phyloP scores from a whole-genome alignment of 2,329 filamentous ascomycete genomes.

The Verticillium zaregamsianum region DNA sequence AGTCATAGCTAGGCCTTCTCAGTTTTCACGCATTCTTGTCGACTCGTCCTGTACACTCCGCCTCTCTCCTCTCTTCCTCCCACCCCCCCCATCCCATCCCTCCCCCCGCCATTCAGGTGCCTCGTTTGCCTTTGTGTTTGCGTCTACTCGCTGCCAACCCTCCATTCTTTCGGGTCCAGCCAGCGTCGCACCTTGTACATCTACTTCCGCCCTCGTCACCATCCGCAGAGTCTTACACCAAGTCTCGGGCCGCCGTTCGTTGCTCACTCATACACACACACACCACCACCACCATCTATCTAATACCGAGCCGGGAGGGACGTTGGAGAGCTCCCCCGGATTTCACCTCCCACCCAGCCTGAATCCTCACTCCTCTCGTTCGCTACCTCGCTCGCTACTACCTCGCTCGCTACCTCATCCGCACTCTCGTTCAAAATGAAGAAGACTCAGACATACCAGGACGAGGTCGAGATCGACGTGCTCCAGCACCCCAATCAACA shows the following conservation, averaged over 20 bases:
- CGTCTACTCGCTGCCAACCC: background rate
- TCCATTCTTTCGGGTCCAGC: background rate
- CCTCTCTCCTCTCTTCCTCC: background rate
- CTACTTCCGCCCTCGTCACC: background rate
- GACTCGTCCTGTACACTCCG: no score
- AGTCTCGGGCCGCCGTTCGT: background rate
- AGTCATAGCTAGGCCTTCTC: background rate
- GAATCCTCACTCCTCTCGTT: background rate
- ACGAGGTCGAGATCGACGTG: slow-evolving; percentile 30
- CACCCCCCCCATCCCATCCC: background rate
- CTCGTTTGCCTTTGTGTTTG: background rate
- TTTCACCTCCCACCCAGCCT: background rate
- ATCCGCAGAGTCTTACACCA: background rate
- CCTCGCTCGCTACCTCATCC: background rate
- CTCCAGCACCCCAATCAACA: slow-evolving; percentile 22
- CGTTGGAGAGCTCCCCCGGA: background rate
- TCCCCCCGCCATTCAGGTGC: background rate
- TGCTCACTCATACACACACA: background rate
- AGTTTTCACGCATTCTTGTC: background rate
- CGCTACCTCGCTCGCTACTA: background rate
- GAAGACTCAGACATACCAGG: slow-evolving; percentile 25
- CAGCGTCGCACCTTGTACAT: background rate
- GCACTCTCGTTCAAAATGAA: slow-evolving; percentile 12
- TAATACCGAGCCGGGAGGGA: background rate
- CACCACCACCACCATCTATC: background rate